Evolutionary conservation across 75 land plant species (phyloP).

Genomic region (Sequoiadendron giganteum): DNA sequence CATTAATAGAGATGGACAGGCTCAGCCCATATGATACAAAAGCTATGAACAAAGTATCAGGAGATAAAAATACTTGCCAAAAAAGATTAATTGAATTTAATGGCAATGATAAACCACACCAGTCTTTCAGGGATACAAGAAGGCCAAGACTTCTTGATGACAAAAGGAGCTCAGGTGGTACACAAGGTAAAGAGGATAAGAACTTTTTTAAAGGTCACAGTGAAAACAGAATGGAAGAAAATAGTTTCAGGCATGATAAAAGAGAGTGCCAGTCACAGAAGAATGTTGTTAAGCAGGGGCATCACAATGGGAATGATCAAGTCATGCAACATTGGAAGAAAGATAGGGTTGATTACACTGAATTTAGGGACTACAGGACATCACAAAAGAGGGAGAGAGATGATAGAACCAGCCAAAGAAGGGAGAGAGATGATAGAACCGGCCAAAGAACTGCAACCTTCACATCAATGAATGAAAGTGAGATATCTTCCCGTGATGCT

Average conservation of each 20-base stretch:
- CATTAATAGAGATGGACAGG: not conserved
- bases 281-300: not conserved
- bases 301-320: constrained; percentile 6
- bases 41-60: not conserved
- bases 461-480: not conserved
- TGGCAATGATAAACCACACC: not conserved
- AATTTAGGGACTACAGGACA: not conserved
- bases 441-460: not conserved
- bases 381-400: not conserved
- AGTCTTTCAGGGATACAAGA: not conserved
- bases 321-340: not conserved
- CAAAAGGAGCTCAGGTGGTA: not conserved
- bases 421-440: too few relatives aligned
- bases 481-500: not conserved
- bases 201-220: not conserved
- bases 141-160: not conserved
- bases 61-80: not conserved
- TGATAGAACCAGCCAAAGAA: not conserved
- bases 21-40: not conserved
- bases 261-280: not conserved
- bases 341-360: not conserved
- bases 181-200: not conserved
- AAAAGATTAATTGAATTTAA: not conserved
- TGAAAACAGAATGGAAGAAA: constrained; percentile 5
- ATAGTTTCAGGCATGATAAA: constrained; percentile 5